A percentile compares a stretch with the other conserved stretches of the same genome.
phyloP scores from a whole-genome alignment of 306 rosid species.

The Morella rubra region DNA sequence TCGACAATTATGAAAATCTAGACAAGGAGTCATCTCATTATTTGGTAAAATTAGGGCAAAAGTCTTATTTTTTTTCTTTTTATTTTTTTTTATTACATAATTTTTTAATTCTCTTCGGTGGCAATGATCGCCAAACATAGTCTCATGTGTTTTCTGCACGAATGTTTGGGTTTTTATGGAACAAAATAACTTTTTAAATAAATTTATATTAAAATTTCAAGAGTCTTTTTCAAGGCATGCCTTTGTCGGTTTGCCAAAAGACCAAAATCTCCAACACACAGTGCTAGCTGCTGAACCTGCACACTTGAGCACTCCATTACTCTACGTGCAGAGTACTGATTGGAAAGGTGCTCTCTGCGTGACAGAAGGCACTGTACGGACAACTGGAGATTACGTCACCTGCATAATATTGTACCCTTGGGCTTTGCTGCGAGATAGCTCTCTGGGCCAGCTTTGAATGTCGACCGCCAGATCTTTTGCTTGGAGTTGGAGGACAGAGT shows the following conservation, averaged over 20 bases:
- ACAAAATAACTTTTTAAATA: too few relatives aligned
- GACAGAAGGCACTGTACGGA: constrained; percentile 13
- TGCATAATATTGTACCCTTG: constrained; percentile 29
- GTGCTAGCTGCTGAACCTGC: not conserved
- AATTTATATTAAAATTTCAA: too few relatives aligned
- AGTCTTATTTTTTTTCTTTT: too few relatives aligned
- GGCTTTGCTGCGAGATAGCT: not conserved
- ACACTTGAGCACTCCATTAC: not conserved
- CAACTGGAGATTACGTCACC: constrained; percentile 43
- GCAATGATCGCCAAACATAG: too few relatives aligned
- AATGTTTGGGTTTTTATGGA: too few relatives aligned
- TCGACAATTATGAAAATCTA: too few relatives aligned
- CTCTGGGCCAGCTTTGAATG: constrained; percentile 16
- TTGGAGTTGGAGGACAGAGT: constrained; percentile 5
- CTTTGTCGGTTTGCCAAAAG: not conserved
- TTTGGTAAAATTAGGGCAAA: too few relatives aligned
- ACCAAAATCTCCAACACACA: not conserved
- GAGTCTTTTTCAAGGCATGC: too few relatives aligned
- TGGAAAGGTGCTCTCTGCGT: not conserved
- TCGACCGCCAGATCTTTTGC: constrained; percentile 40
- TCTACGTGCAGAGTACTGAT: constrained; percentile 14
- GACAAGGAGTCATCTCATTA: too few relatives aligned
- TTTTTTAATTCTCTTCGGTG: too few relatives aligned
- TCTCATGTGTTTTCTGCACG: too few relatives aligned
- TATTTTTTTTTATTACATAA: too few relatives aligned